Evolutionary conservation across 208 protist species (phyloP).

Genomic region (Acanthamoeba sp.): DNA sequence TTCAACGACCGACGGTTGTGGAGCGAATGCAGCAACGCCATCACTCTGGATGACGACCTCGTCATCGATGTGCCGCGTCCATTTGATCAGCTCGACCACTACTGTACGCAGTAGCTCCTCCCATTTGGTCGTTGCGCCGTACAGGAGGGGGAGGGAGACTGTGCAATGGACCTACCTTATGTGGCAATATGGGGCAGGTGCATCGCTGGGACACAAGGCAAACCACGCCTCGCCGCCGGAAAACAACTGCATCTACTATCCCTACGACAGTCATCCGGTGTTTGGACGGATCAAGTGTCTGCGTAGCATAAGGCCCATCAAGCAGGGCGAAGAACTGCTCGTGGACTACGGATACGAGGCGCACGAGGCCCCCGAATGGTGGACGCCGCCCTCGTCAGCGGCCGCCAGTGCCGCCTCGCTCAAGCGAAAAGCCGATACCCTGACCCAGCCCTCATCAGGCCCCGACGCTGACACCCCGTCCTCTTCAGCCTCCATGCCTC

Average conservation of each 20-base stretch:
- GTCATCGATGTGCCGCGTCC: constrained; percentile 20
- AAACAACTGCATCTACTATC: constrained; percentile 24
- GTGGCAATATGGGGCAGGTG: not conserved
- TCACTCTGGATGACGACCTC: not conserved
- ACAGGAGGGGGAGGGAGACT: too few species aligned
- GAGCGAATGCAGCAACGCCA: constrained; percentile 28
- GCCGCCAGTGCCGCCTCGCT: not conserved
- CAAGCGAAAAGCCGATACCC: not conserved
- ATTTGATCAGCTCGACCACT: constrained; percentile 1
- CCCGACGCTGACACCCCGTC: too few species aligned
- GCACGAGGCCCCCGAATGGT: not conserved
- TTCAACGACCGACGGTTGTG: not conserved
- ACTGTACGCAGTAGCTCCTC: not conserved
- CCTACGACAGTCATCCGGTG: not conserved
- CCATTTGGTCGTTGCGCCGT: too few species aligned
- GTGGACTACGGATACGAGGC: constrained; percentile 20
- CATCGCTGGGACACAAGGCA: constrained; percentile 37
- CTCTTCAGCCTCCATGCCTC: too few species aligned
- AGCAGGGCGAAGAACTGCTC: not conserved
- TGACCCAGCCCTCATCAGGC: too few species aligned
- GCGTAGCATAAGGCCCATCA: not conserved
- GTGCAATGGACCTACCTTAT: too few species aligned
- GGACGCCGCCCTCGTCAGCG: not conserved
- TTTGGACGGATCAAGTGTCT: constrained; percentile 41
- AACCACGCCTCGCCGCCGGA: constrained; percentile 1